These are phyloP conservation scores for Eimeria sp. DNA, from an alignment of 169 alveolate genomes.

Conservation along the genomic window DNA sequence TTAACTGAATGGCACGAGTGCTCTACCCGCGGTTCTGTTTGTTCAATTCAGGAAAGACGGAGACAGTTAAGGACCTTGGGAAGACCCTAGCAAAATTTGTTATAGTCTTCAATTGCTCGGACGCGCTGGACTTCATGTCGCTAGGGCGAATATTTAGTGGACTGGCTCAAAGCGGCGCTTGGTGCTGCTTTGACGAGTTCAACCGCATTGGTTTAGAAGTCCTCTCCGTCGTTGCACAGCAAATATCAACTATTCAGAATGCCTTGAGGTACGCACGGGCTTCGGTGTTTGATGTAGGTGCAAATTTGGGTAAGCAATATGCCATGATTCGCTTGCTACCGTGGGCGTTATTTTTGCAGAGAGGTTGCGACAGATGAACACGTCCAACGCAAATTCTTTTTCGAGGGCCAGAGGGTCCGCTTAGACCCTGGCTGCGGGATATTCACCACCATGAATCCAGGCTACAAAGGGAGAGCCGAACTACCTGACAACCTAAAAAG, in stretches of 20 bases:
- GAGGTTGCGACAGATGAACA: constrained; percentile 82
- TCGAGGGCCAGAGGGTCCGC: constrained; percentile 96
- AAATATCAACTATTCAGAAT: constrained; percentile 95
- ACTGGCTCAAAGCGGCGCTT: constrained; percentile 96
- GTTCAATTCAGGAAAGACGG: constrained; percentile 92
- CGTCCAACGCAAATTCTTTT: constrained; percentile 90
- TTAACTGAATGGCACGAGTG: background rate
- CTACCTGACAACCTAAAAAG: constrained; percentile 98
- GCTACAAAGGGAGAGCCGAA: constrained; percentile 97
- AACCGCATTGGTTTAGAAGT: constrained; percentile 98
- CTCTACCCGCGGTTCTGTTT: background rate
- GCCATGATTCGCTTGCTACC: background rate
- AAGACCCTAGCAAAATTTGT: constrained; percentile 97
- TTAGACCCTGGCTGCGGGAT: constrained; percentile 97
- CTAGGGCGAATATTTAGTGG: constrained; percentile 98
- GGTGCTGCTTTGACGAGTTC: constrained; percentile 99
- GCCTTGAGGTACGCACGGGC: constrained; percentile 88
- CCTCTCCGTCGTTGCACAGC: constrained; percentile 97
- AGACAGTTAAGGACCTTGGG: constrained; percentile 98
- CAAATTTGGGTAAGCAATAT: background rate
- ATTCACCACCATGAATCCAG: constrained; percentile 98
- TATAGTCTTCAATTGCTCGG: constrained; percentile 98
- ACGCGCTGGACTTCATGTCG: constrained; percentile 96
- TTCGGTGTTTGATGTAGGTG: background rate
- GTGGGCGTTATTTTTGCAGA: background rate